Conservation (phyloP, 2,329 filamentous ascomycete species). For the Teratosphaeria viscida region DNA sequence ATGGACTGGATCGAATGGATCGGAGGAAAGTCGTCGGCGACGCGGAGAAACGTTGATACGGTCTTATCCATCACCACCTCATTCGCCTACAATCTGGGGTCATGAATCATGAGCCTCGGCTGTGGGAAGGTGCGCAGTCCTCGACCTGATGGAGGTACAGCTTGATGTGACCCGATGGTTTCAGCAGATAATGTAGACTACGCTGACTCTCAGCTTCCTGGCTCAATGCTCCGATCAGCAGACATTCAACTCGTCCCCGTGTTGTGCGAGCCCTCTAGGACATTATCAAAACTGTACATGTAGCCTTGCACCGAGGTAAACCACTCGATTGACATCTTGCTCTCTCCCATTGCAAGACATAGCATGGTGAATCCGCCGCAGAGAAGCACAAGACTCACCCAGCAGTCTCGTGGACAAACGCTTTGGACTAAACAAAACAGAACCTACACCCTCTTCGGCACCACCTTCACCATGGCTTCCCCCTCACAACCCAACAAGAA, state of each 20-base stretch:
- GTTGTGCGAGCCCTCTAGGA: background rate
- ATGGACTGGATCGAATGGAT: background rate
- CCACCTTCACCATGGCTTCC: constrained; percentile 14
- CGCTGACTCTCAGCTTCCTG: background rate
- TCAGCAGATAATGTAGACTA: background rate
- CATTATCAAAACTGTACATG: background rate
- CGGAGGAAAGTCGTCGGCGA: background rate
- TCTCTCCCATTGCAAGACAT: background rate
- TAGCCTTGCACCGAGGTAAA: background rate
- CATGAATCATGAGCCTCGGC: background rate
- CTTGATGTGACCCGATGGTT: background rate
- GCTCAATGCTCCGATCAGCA: background rate
- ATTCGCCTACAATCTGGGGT: background rate
- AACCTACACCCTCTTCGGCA: constrained; percentile 13
- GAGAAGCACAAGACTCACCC: background rate
- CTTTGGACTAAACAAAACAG: constrained; percentile 15
- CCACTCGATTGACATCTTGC: background rate
- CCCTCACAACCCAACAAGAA: constrained; percentile 5
- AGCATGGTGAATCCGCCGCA: background rate
- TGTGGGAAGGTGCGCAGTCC: background rate
- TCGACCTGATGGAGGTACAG: background rate
- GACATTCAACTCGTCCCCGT: background rate
- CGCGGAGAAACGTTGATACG: background rate
- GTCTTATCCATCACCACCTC: background rate
- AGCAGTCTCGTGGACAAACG: background rate